phyloP scores from a whole-genome alignment of 805 yeast species.

The Candida adriatica region DNA sequence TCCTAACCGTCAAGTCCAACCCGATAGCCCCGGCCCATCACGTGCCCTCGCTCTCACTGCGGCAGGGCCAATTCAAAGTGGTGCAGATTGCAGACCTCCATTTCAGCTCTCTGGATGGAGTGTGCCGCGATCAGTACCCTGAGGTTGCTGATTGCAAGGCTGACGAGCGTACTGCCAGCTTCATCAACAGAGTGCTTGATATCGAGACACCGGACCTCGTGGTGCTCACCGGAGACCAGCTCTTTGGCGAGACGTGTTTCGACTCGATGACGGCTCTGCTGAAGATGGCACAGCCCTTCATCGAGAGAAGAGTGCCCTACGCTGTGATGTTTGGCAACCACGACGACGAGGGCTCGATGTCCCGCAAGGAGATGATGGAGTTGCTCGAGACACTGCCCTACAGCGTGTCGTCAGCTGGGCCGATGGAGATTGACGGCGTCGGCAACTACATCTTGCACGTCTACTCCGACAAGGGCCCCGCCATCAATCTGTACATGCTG shows the following conservation, averaged over 20 bases:
- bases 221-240: constrained; percentile 86
- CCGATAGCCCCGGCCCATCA: constrained; percentile 1
- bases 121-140: constrained; percentile 71
- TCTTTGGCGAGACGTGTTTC: constrained; percentile 72
- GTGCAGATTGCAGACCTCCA: constrained; percentile 90
- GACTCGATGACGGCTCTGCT: constrained; percentile 80
- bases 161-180: constrained; percentile 47
- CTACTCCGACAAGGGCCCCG: constrained; percentile 29
- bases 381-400: constrained; percentile 57
- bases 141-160: constrained; percentile 59
- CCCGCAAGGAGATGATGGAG: constrained; percentile 54
- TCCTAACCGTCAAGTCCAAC: constrained; percentile 20
- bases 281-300: constrained; percentile 67
- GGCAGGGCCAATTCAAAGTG: constrained; percentile 57
- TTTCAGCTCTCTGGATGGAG: constrained; percentile 76
- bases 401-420: constrained; percentile 56
- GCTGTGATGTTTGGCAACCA: constrained; percentile 90
- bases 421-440: constrained; percentile 63
- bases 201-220: constrained; percentile 79
- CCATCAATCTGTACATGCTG: constrained; percentile 61
- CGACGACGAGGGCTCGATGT: constrained; percentile 78
- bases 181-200: constrained; percentile 59
- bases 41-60: constrained; percentile 16
- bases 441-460: constrained; percentile 72
- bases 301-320: constrained; percentile 66